Percentiles rank a stretch among this genome's conserved stretches.
These are phyloP conservation scores for Chrysosporium keratinophilum DNA, from an alignment of 2,329 filamentous ascomycete genomes.

Conservation along the genomic window DNA sequence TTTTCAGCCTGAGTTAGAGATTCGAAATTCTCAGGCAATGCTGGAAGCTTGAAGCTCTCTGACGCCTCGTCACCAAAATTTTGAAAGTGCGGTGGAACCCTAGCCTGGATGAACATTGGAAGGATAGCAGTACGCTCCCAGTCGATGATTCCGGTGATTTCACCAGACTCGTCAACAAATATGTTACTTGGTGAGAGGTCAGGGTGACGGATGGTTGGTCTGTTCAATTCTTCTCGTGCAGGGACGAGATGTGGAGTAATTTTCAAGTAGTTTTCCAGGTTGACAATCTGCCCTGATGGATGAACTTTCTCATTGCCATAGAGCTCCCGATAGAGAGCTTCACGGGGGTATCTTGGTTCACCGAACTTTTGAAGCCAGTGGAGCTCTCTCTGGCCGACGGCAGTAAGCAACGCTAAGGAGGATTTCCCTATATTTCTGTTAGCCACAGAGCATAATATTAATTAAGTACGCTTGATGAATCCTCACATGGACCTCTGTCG, in stretches of 20 bases:
- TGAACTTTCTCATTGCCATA: slow-evolving; percentile 13
- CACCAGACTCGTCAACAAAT: slow-evolving; percentile 23
- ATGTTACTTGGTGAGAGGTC: slow-evolving; percentile 25
- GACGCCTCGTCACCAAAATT: slow-evolving; percentile 28
- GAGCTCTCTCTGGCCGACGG: slow-evolving; percentile 12
- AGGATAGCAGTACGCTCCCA: slow-evolving; percentile 33
- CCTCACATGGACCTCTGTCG: slow-evolving; percentile 16
- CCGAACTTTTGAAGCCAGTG: slow-evolving; percentile 16
- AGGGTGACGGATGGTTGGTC: slow-evolving; percentile 21
- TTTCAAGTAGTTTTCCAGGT: slow-evolving; percentile 15
- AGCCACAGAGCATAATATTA: neutral
- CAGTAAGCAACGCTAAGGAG: neutral
- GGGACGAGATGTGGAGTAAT: slow-evolving; percentile 14
- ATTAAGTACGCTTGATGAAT: neutral
- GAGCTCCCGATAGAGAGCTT: slow-evolving; percentile 18
- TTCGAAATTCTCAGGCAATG: slow-evolving; percentile 16
- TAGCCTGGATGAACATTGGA: slow-evolving; percentile 30
- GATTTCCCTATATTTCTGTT: neutral
- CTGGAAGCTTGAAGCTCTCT: slow-evolving; percentile 14
- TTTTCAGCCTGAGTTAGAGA: slow-evolving; percentile 11
- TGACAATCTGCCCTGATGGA: slow-evolving; percentile 16
- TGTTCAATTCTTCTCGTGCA: slow-evolving; percentile 7
- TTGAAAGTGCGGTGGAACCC: slow-evolving; percentile 33
- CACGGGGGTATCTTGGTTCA: slow-evolving; percentile 16
- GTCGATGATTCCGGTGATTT: slow-evolving; percentile 33